These are phyloP conservation scores for Themeda triandra DNA, from an alignment of 176 grass and related monocot genomes.

Conservation along the genomic window DNA sequence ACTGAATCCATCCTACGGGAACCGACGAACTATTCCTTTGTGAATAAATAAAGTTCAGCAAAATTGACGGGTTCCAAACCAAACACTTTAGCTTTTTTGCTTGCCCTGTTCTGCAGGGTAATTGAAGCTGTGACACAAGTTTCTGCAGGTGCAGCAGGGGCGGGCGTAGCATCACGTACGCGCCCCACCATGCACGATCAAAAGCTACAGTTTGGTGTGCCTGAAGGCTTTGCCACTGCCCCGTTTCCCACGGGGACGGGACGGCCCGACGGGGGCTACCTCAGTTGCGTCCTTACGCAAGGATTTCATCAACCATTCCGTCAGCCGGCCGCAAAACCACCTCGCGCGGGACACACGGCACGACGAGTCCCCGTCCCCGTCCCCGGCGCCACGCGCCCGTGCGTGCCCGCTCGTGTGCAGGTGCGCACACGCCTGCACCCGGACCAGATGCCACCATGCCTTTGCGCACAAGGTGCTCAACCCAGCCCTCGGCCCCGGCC, in stretches of 20 bases:
- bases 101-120: conserved; percentile 1
- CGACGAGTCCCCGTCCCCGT: background rate
- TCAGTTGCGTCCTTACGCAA: conserved; percentile 65
- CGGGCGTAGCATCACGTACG: background rate
- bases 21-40: background rate
- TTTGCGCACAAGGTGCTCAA: conserved; percentile 8
- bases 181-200: conserved; percentile 20
- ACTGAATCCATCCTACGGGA: background rate
- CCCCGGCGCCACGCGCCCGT: background rate
- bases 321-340: conserved; percentile 23
- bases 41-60: background rate
- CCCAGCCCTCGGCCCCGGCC: background rate
- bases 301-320: conserved; percentile 61
- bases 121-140: background rate
- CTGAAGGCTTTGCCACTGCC: conserved; percentile 4
- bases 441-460: conserved; percentile 7
- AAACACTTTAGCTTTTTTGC: background rate
- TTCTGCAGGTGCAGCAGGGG: background rate
- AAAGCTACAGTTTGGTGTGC: conserved; percentile 33
- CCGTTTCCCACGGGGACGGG: conserved; percentile 14
- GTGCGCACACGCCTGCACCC: background rate
- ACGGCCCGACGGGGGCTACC: background rate
- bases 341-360: background rate
- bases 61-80: conserved; percentile 1
- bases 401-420: too few relatives aligned